Conservation (phyloP, 305 asterid genomes). For the Andrographis paniculata region DNA sequence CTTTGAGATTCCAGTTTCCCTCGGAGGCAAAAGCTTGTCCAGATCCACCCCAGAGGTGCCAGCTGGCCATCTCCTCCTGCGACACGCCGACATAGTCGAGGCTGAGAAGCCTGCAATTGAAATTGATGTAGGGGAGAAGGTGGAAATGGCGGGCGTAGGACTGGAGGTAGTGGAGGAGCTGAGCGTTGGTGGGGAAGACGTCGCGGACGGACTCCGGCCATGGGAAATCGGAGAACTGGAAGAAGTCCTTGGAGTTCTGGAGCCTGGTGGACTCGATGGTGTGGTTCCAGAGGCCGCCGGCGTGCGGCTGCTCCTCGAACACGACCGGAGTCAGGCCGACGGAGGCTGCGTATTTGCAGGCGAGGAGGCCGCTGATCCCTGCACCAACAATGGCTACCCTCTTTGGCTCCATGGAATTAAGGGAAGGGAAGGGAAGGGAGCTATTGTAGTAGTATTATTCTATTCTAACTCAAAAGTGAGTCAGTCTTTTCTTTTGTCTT, state of each 20-base stretch:
- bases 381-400: slow-evolving; percentile 53
- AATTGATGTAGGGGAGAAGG: slow-evolving; percentile 24
- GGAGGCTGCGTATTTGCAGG: slow-evolving; percentile 43
- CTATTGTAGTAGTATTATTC: no score
- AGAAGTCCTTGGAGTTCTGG: slow-evolving; percentile 25
- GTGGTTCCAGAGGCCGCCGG: slow-evolving; percentile 54
- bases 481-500: no score
- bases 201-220: slow-evolving; percentile 45
- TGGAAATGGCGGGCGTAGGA: slow-evolving; percentile 40
- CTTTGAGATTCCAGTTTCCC: slow-evolving; percentile 51
- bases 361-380: slow-evolving; percentile 60
- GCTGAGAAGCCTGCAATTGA: slow-evolving; percentile 30
- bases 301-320: slow-evolving; percentile 32
- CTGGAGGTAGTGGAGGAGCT: slow-evolving; percentile 29
- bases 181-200: slow-evolving; percentile 22
- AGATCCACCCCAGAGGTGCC: slow-evolving; percentile 48
- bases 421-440: no score
- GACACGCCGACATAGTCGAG: slow-evolving; percentile 36
- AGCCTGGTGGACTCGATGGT: slow-evolving; percentile 45
- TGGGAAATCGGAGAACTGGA: slow-evolving; percentile 49
- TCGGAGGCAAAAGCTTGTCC: slow-evolving; percentile 45
- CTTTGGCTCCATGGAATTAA: no score
- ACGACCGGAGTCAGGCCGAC: slow-evolving; percentile 44
- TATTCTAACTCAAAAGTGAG: no score
- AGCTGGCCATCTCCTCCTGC: slow-evolving; percentile 24